These are phyloP conservation scores for Penicillium bialowiezense DNA, from an alignment of 495 filamentous ascomycete species.

Conservation along the genomic window DNA sequence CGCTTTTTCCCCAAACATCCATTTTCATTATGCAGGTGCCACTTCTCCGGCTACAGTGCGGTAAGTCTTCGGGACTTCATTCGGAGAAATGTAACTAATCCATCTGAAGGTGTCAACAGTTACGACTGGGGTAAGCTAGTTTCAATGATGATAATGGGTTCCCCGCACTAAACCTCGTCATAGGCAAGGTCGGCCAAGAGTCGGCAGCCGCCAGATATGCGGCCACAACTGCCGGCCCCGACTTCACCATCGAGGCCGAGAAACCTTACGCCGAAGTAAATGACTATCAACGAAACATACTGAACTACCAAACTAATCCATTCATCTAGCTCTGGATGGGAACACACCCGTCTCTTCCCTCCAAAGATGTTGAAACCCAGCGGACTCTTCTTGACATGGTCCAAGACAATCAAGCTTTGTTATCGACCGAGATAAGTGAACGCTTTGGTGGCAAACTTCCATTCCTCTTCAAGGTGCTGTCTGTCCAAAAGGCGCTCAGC, in stretches of 20 bases:
- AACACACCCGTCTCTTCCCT: conserved; percentile 93
- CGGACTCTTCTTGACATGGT: conserved; percentile 88
- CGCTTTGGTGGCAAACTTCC: conserved; percentile 78
- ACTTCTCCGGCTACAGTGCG: conserved; percentile 88
- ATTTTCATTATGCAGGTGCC: conserved; percentile 69
- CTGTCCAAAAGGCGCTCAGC: conserved; percentile 87
- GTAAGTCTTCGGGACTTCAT: conserved; percentile 40
- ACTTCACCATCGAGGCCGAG: conserved; percentile 73
- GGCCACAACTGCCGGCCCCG: conserved; percentile 65
- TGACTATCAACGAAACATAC: conserved; percentile 1
- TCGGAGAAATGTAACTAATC: conserved; percentile 1
- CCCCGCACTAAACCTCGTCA: conserved; percentile 29
- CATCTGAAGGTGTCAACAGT: conserved; percentile 73
- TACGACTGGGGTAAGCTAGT: conserved; percentile 84
- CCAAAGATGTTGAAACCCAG: conserved; percentile 79
- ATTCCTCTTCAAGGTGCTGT: conserved; percentile 97
- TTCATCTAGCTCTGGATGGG: conserved; percentile 89
- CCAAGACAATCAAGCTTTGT: conserved; percentile 78
- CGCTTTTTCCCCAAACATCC: conserved; percentile 8
- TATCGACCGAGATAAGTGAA: conserved; percentile 67
- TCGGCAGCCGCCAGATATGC: conserved; percentile 76
- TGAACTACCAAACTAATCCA: conserved; percentile 19
- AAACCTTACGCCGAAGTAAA: conserved; percentile 80
- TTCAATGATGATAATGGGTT: conserved; percentile 8
- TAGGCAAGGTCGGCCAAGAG: conserved; percentile 70